These are phyloP conservation scores for Moniliophthora roreri DNA, from an alignment of 1,284 basidiomycete genomes.

Conservation along the genomic window DNA sequence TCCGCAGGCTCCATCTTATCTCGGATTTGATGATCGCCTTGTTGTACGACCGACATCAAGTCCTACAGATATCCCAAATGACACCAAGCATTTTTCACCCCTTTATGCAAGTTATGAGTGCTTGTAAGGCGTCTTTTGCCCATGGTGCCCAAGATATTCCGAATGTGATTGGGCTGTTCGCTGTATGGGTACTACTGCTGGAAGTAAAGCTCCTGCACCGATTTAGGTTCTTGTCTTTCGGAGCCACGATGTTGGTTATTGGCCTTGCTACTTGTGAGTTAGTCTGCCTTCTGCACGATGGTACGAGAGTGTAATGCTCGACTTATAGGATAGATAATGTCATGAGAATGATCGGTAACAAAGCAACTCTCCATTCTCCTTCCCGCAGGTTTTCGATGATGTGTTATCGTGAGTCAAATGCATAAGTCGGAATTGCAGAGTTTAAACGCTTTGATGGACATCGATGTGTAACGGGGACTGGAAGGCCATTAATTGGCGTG, in stretches of 20 bases:
- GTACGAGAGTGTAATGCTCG: no score
- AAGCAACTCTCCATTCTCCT: constrained; percentile 29
- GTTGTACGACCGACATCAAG: neutral
- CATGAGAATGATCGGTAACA: constrained; percentile 29
- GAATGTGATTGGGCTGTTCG: constrained; percentile 29
- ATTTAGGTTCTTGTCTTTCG: constrained; percentile 27
- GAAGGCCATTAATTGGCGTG: constrained; percentile 24
- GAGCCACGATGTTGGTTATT: constrained; percentile 24
- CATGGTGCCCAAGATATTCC: constrained; percentile 30
- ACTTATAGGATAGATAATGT: constrained; percentile 25
- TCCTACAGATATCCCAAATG: constrained; percentile 21
- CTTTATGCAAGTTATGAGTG: constrained; percentile 31
- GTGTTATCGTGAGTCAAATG: no score
- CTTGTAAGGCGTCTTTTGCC: constrained; percentile 30
- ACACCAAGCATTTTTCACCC: constrained; percentile 30
- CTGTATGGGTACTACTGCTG: constrained; percentile 20
- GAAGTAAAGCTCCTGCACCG: constrained; percentile 21
- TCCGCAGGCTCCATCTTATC: no score
- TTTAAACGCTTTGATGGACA: no score
- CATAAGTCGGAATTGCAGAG: no score
- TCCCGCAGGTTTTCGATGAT: constrained; percentile 31
- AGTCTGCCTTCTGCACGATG: no score
- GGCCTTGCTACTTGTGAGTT: constrained; percentile 20
- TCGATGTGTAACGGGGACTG: constrained; percentile 31
- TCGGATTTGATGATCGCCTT: no score